phyloP scores from a whole-genome alignment of 129 eudicot genomes.

The Lonicera japonica region DNA sequence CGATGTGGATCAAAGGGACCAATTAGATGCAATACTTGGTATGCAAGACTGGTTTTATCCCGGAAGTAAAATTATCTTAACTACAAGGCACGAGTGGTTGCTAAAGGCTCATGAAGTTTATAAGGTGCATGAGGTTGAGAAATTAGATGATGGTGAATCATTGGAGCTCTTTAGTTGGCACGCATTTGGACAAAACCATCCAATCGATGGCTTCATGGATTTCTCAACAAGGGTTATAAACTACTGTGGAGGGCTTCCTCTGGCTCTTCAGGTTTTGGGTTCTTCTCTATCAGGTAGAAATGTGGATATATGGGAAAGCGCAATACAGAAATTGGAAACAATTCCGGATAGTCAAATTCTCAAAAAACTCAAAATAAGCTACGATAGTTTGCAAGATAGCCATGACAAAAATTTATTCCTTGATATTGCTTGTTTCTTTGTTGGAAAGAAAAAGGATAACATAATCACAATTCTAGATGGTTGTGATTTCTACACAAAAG shows the following conservation, averaged over 20 bases:
- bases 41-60: slow-evolving; percentile 11
- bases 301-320: not conserved
- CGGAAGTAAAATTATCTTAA: slow-evolving; percentile 27
- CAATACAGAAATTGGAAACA: not conserved
- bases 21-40: slow-evolving; percentile 22
- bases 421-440: slow-evolving; percentile 23
- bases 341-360: not conserved
- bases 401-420: not conserved
- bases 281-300: not conserved
- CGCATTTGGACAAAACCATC: slow-evolving; percentile 11
- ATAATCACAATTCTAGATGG: slow-evolving; percentile 10
- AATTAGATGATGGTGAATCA: slow-evolving; percentile 2
- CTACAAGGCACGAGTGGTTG: slow-evolving; percentile 1
- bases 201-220: not conserved
- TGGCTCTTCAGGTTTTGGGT: slow-evolving; percentile 8
- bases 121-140: not conserved
- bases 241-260: slow-evolving; percentile 5
- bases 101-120: slow-evolving; percentile 6
- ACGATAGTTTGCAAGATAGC: slow-evolving; percentile 1
- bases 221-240: not conserved
- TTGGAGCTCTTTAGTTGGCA: slow-evolving; percentile 17
- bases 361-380: slow-evolving; percentile 1
- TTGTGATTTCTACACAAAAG: slow-evolving; percentile 7
- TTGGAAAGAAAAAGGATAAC: slow-evolving; percentile 6
- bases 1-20: slow-evolving; percentile 17